Evolutionary conservation across 2,329 filamentous ascomycete genomes (phyloP), one percentile per base, ranked within the genome.

Genomic region (Ceratocystis papillata): DNA sequence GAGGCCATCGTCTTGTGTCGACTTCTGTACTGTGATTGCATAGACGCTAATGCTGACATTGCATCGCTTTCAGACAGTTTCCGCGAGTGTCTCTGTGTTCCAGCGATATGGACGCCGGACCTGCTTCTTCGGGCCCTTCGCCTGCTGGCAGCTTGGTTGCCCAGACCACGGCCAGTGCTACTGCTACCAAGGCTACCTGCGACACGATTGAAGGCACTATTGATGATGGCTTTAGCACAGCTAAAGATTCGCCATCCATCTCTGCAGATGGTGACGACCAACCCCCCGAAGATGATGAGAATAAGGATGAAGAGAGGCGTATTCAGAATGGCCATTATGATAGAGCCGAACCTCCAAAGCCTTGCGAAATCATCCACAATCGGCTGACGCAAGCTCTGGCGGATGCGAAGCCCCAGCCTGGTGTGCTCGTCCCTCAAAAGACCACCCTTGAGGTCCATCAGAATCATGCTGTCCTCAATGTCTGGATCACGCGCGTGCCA

Each of bases 401-500:
- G 41, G 68, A 72, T 2, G 67, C 72, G 0, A 73, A 79, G 25
- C 70, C 77, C 28, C 73, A 77, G 20, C 74, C 75, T 22, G 80
- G 80, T 17, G 79, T 83, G 41, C 73, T 87, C 59, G 80, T 86
- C 55, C 83, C 84, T 37, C 77, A 87, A 61, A 87, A 86, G 75
- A 87, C 85, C 3, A 82, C 81, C 1, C 79, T 86, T 59, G 85
- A 87, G 73, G 79, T 85, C 64, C 78, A 80, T 63, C 81, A 85
- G 70, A 81, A 83, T 65, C 80, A 86, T 67, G 76, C 76, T 46
- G 76, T 83, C 68, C 80, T 87, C 62, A 79, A 83, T 67, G 86
- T 86, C 65, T 88, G 87, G 73, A 83, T 90, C 69, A 87, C 89
- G 62, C 81, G 87, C 72, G 82, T 88, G 65, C 88, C 88, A 60